phyloP scores from a whole-genome alignment of 1,284 basidiomycete genomes.

The Xerocomus minutiporus region DNA sequence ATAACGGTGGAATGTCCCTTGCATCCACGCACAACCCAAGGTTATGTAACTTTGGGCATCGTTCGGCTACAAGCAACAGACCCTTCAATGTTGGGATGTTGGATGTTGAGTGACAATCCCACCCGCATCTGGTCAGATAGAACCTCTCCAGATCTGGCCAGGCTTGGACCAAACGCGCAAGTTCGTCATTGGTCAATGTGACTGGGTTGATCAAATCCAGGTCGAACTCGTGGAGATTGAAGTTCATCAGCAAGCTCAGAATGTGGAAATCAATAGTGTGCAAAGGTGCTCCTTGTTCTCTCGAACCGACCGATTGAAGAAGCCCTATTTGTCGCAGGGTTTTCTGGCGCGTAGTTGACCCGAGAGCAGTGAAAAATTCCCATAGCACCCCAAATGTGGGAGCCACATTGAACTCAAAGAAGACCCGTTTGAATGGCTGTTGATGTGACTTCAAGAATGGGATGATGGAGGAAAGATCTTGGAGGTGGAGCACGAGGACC shows the following conservation, averaged over 20 bases:
- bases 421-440: conserved; percentile 8
- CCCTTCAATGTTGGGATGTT: conserved; percentile 11
- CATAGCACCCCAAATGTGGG: background rate
- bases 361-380: conserved; percentile 8
- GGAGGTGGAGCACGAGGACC: background rate
- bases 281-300: background rate
- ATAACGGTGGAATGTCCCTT: conserved; percentile 1
- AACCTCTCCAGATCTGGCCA: conserved; percentile 13
- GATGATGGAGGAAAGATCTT: background rate
- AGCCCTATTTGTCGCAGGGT: conserved; percentile 3
- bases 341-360: conserved; percentile 5
- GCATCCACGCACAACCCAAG: conserved; percentile 8
- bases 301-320: background rate
- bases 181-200: conserved; percentile 14
- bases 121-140: background rate
- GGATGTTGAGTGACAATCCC: background rate
- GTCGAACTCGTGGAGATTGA: conserved; percentile 1
- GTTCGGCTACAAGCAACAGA: conserved; percentile 11
- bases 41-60: conserved; percentile 10
- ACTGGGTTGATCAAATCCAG: conserved; percentile 1
- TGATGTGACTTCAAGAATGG: conserved; percentile 3
- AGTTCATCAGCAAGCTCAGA: conserved; percentile 5
- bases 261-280: background rate
- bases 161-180: conserved; percentile 5
- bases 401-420: background rate